phyloP scores from a whole-genome alignment of 176 grass and related monocot genomes.

The Stipa capillata region DNA sequence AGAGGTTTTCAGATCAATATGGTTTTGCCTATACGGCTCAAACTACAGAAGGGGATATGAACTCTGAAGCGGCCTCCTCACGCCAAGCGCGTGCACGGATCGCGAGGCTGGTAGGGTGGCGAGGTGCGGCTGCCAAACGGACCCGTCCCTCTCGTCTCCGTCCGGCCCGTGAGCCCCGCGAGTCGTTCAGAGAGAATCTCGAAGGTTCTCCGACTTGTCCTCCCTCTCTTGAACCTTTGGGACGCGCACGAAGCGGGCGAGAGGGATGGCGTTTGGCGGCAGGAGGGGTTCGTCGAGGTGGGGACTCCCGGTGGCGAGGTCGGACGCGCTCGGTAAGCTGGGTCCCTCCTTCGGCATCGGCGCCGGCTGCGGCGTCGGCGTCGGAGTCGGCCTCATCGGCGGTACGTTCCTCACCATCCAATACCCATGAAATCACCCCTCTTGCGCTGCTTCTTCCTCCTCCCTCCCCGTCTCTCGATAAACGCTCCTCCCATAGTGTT shows the following conservation, averaged over 20 bases:
- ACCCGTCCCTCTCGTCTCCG: too few species aligned
- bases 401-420: slow-evolving; percentile 30
- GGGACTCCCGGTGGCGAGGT: slow-evolving; percentile 54
- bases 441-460: not conserved
- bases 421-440: not conserved
- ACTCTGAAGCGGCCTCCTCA: too few species aligned
- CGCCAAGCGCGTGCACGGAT: not conserved
- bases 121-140: not conserved
- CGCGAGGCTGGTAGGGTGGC: not conserved
- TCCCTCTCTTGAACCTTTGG: not conserved
- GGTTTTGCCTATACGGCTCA: too few species aligned
- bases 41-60: too few species aligned
- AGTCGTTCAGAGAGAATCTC: too few species aligned
- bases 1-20: too few species aligned
- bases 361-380: slow-evolving; percentile 74
- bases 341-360: slow-evolving; percentile 71
- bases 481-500: too few species aligned
- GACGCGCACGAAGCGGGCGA: not conserved
- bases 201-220: not conserved
- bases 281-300: slow-evolving; percentile 34
- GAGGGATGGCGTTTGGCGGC: slow-evolving; percentile 33
- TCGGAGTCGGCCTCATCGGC: slow-evolving; percentile 70
- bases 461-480: not conserved
- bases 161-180: too few species aligned
- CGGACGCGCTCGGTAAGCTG: slow-evolving; percentile 62